Conservation (phyloP, 129 eudicot genomes). For the Arctium lappa region DNA sequence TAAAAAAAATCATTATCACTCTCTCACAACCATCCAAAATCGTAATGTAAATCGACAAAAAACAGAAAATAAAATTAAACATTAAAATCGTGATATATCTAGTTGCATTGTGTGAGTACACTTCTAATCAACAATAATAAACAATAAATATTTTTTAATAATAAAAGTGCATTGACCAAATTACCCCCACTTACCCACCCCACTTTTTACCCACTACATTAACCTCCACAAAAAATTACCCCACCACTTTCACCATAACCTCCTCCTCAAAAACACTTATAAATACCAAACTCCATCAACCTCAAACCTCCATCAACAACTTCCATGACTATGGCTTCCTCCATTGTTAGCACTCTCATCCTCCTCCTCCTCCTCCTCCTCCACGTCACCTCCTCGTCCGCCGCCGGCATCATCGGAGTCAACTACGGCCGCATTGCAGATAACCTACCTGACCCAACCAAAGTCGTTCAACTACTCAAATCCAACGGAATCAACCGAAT, state of each 20-base stretch:
- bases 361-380: constrained; percentile 14
- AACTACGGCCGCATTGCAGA: constrained; percentile 88
- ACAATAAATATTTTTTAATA: too few relatives aligned
- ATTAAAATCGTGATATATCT: too few relatives aligned
- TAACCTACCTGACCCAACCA: constrained; percentile 68
- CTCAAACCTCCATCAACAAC: neutral
- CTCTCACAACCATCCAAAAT: too few relatives aligned
- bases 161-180: neutral
- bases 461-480: constrained; percentile 79
- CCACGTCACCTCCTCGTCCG: constrained; percentile 18
- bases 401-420: constrained; percentile 59
- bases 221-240: neutral
- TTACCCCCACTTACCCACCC: constrained; percentile 22
- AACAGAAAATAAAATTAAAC: too few relatives aligned
- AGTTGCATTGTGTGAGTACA: too few relatives aligned
- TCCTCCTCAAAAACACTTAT: constrained; percentile 4
- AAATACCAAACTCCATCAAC: constrained; percentile 8
- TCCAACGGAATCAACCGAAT: constrained; percentile 48
- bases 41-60: too few relatives aligned
- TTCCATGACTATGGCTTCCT: constrained; percentile 7
- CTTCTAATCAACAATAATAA: too few relatives aligned
- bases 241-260: constrained; percentile 9
- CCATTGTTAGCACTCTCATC: neutral
- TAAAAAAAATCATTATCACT: too few relatives aligned
- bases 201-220: constrained; percentile 28